Percentiles rank a stretch among this genome's conserved stretches.
Evolutionary conservation across 495 filamentous ascomycete genomes (phyloP).

Genomic region (Daldinia concentrica): DNA sequence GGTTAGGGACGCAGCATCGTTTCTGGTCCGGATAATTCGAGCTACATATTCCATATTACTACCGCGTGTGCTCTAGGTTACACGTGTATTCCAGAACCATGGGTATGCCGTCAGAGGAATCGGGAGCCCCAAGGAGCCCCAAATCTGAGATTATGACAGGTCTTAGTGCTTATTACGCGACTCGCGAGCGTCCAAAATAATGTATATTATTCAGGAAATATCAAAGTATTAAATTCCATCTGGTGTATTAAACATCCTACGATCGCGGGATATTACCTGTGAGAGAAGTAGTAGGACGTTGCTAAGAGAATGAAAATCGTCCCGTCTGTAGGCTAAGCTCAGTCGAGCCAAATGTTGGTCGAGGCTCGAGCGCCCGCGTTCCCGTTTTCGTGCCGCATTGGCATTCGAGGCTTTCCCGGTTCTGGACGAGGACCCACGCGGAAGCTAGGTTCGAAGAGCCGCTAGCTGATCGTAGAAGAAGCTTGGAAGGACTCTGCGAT

Average conservation of each 20-base stretch:
- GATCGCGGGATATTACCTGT: constrained; percentile 34
- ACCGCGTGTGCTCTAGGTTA: neutral
- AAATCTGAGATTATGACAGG: constrained; percentile 21
- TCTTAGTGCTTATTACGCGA: neutral
- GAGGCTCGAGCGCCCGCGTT: constrained; percentile 18
- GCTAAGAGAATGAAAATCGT: neutral
- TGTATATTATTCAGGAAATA: neutral
- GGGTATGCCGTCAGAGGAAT: constrained; percentile 18
- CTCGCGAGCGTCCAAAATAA: neutral
- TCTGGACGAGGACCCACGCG: constrained; percentile 34
- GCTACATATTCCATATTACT: constrained; percentile 16
- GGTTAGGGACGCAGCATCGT: neutral
- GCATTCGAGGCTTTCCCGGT: constrained; percentile 23
- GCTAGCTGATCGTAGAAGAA: constrained; percentile 21
- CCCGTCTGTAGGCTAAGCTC: constrained; percentile 10
- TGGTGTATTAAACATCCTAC: neutral
- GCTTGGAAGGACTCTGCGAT: constrained; percentile 43
- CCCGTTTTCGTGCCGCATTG: constrained; percentile 18
- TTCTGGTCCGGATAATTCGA: constrained; percentile 11
- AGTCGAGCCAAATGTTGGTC: constrained; percentile 17
- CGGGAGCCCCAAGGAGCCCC: constrained; percentile 20
- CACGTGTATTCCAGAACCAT: constrained; percentile 26
- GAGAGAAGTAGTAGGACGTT: constrained; percentile 5
- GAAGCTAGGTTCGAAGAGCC: constrained; percentile 14
- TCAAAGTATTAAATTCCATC: neutral